Evolutionary conservation across 2,329 filamentous ascomycete genomes (phyloP), one percentile per base, ranked within the genome.

Genomic region (Colletotrichum sp.): DNA sequence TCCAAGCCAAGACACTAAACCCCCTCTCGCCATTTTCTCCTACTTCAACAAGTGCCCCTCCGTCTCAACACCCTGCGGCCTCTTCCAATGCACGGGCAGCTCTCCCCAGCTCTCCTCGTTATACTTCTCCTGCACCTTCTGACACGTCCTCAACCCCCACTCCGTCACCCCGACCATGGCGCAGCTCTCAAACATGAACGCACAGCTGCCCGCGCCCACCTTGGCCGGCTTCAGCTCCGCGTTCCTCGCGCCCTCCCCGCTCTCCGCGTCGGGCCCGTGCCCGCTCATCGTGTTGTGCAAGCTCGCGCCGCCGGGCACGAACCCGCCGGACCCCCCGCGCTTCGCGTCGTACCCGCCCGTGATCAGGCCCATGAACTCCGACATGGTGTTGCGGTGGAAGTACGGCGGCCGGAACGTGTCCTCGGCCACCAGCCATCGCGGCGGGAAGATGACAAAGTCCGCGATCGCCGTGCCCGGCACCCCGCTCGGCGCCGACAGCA

Each of bases 41-140:
- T 21, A 82, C 71, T 79, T 78, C 31, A 84, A 70, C 43, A 83
- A 69, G 62, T 83, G 80, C 7, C 71, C 76, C 15, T 79, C 77
- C 1, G 66, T 68, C 15, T 43, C 67, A 9, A 67, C 78, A 3
- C 81, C 84, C 43, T 83, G 82, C 0, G 87, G 86, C 78, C 78
- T 79, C 79, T 84, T 83, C 87, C 92, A 94, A 79, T 93, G 90
- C 57, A 91, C 87, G 82, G 90, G 90, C 66, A 94, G 84, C 1
- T 89, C 89, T 33, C 87, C 91, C 95, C 95, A 98, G 81, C 94
- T 96, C 86, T 97, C 93, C 71, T 92, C 90, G 80, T 91, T 95
- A 80, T 97, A 97, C 70, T 90, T 90, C 76, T 91, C 87, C 84
- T 91, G 89, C 18, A 90, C 86, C 81, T 89, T 90, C 76, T 85